phyloP scores from a whole-genome alignment of 1,284 basidiomycete genomes.

The Rhizoctonia solani region DNA sequence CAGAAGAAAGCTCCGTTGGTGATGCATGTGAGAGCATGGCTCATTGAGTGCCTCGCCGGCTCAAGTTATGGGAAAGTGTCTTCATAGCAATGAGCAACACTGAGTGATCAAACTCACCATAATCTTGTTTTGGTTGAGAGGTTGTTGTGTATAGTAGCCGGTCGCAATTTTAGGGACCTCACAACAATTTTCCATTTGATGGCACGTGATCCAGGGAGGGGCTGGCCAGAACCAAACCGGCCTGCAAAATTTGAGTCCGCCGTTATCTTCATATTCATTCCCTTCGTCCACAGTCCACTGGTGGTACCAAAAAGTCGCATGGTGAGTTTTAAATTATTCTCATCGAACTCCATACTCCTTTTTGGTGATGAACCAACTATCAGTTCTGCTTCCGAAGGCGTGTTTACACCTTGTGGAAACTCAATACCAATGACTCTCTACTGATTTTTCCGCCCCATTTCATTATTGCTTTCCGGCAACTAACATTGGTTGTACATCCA shows the following conservation, averaged over 20 bases:
- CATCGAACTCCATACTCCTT: neutral
- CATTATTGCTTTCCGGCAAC: neutral
- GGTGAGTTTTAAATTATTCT: too few relatives aligned
- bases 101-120: neutral
- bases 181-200: neutral
- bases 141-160: neutral
- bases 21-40: constrained; percentile 77
- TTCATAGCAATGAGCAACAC: constrained; percentile 49
- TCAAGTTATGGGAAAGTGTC: constrained; percentile 68
- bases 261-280: neutral
- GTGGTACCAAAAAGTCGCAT: too few relatives aligned
- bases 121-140: neutral
- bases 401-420: constrained; percentile 70
- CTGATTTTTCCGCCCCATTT: constrained; percentile 48
- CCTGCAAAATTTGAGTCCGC: neutral
- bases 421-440: constrained; percentile 61
- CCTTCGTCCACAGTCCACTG: neutral
- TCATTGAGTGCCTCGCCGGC: constrained; percentile 67
- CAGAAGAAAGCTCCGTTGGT: constrained; percentile 63
- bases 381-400: constrained; percentile 85
- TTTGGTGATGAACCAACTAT: constrained; percentile 60
- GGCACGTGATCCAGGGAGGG: constrained; percentile 8
- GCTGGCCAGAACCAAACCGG: neutral
- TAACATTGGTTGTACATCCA: neutral
- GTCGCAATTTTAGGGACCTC: neutral